These are phyloP conservation scores for Pyrenopolyporus hunteri DNA, from an alignment of 495 filamentous ascomycete species.

Conservation along the genomic window DNA sequence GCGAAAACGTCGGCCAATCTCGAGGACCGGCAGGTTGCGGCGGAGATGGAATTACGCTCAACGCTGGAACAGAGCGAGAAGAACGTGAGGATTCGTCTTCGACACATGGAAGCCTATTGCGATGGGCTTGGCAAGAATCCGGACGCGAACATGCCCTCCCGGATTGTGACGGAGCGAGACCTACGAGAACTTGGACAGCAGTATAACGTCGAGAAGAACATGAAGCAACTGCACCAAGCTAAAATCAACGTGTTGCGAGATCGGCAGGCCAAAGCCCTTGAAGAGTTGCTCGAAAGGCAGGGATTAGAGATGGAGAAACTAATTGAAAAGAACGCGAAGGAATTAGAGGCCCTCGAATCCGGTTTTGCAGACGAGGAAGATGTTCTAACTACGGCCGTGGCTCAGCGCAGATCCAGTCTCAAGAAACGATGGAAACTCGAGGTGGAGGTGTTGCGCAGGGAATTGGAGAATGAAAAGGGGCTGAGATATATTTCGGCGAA, in stretches of 20 bases:
- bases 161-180: constrained; percentile 63
- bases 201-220: constrained; percentile 69
- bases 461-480: constrained; percentile 59
- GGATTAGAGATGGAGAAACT: constrained; percentile 65
- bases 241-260: constrained; percentile 83
- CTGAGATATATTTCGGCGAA: constrained; percentile 57
- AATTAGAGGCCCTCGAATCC: constrained; percentile 63
- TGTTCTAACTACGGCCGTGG: constrained; percentile 53
- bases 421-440: constrained; percentile 66
- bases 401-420: constrained; percentile 57
- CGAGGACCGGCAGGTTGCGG: constrained; percentile 76
- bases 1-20: constrained; percentile 62
- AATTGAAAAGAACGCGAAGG: constrained; percentile 56
- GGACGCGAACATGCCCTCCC: constrained; percentile 40
- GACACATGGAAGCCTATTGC: constrained; percentile 82
- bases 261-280: constrained; percentile 71
- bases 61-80: constrained; percentile 58
- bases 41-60: constrained; percentile 66
- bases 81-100: constrained; percentile 71
- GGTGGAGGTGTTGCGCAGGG: constrained; percentile 65
- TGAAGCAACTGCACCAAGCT: constrained; percentile 71
- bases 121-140: constrained; percentile 56
- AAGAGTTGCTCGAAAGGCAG: constrained; percentile 69
- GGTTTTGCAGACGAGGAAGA: constrained; percentile 61
- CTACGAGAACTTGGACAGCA: constrained; percentile 71